These are phyloP conservation scores for Pleurotus tuoliensis DNA, from an alignment of 768 basidiomycete genomes.

Conservation along the genomic window DNA sequence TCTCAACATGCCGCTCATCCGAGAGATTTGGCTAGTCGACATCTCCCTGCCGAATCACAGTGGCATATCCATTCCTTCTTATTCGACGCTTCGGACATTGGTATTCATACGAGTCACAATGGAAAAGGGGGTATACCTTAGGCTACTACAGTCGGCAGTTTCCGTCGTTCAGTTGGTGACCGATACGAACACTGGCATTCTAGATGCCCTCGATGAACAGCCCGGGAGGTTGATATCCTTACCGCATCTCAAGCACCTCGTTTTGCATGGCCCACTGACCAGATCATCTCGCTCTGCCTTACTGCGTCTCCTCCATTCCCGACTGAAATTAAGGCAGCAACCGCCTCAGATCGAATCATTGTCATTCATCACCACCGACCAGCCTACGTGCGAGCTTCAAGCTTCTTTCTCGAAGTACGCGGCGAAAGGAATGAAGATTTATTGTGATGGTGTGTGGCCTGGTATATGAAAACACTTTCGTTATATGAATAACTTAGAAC, in stretches of 20 bases:
- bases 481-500: no score
- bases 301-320: no score
- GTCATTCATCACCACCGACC: no score
- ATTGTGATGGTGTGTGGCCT: no score
- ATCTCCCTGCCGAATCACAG: background rate
- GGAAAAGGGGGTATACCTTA: background rate
- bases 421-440: no score
- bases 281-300: background rate
- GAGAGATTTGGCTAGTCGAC: background rate
- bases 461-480: no score
- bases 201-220: background rate
- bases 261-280: background rate
- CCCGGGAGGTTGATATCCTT: background rate
- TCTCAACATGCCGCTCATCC: background rate
- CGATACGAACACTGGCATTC: background rate
- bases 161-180: background rate
- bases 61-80: background rate
- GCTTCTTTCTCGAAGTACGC: no score
- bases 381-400: no score
- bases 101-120: background rate
- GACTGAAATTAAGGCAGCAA: no score
- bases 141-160: background rate
- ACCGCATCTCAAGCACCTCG: background rate
- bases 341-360: no score
- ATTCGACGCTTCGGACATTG: background rate